Conservation (phyloP, 805 yeast genomes). For the Komagataella kurtzmanii region DNA sequence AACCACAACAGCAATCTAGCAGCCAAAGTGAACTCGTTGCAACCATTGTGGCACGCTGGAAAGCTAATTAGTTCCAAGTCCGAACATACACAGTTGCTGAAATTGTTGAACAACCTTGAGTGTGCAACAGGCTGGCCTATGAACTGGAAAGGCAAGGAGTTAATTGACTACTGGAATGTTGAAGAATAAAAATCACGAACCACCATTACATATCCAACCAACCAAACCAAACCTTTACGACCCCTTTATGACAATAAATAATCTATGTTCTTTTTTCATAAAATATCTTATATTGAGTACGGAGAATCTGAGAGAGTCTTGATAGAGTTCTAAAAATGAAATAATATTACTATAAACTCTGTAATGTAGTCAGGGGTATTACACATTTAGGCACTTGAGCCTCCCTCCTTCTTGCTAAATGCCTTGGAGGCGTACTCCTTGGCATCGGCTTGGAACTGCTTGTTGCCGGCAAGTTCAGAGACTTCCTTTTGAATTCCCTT, state of each 20-base stretch:
- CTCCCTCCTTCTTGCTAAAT: not conserved
- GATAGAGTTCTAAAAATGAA: no score
- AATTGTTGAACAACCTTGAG: conserved; percentile 11
- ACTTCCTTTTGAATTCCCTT: not conserved
- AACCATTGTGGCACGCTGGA: conserved; percentile 14
- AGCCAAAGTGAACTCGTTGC: conserved; percentile 13
- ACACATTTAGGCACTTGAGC: not conserved
- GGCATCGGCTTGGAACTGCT: not conserved
- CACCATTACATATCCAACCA: not conserved
- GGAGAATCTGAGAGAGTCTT: not conserved
- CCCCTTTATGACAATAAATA: not conserved
- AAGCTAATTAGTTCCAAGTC: conserved; percentile 11
- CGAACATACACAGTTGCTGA: conserved; percentile 12
- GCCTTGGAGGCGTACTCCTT: not conserved
- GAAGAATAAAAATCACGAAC: not conserved
- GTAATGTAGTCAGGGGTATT: no score
- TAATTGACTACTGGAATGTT: conserved; percentile 13
- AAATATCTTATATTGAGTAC: not conserved
- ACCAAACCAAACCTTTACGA: not conserved
- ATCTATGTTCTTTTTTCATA: not conserved
- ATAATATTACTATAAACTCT: no score
- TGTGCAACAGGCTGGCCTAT: conserved; percentile 10
- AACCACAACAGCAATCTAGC: conserved; percentile 7
- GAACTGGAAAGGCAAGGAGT: conserved; percentile 11
- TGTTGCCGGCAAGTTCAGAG: not conserved